Conservation (phyloP, 2,329 filamentous ascomycete species). For the Epichloe elymi region DNA sequence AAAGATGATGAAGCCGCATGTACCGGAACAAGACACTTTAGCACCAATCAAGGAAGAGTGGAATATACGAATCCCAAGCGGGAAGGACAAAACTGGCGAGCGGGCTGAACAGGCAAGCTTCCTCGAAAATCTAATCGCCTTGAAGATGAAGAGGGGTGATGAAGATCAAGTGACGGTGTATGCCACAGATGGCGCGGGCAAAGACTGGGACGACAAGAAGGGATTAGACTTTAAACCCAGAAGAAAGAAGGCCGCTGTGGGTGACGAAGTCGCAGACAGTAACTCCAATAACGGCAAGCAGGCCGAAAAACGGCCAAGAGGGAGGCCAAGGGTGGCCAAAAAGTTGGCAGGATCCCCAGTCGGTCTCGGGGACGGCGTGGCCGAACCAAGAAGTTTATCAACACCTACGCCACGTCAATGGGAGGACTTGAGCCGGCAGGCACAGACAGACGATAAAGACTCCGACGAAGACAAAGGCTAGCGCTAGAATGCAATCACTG, state of each 20-base stretch:
- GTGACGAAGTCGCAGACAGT: not conserved
- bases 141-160: constrained; percentile 53
- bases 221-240: constrained; percentile 27
- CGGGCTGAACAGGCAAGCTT: constrained; percentile 41
- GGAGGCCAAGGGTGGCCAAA: not conserved
- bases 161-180: constrained; percentile 51
- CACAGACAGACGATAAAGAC: not conserved
- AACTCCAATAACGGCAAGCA: constrained; percentile 7
- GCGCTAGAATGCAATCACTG: no score
- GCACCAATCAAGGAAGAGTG: constrained; percentile 27
- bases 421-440: constrained; percentile 15
- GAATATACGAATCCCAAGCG: constrained; percentile 31
- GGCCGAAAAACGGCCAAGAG: constrained; percentile 2
- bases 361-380: constrained; percentile 10
- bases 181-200: constrained; percentile 30
- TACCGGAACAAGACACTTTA: constrained; percentile 20
- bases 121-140: constrained; percentile 49
- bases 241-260: constrained; percentile 9
- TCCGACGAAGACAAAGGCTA: no score
- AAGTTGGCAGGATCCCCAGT: constrained; percentile 8
- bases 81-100: constrained; percentile 33
- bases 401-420: constrained; percentile 23
- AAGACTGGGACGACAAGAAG: constrained; percentile 27
- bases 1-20: constrained; percentile 40
- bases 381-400: constrained; percentile 12